Evolutionary conservation across 2,329 filamentous ascomycete species (phyloP).

Genomic region (Penicillium sumatraense): DNA sequence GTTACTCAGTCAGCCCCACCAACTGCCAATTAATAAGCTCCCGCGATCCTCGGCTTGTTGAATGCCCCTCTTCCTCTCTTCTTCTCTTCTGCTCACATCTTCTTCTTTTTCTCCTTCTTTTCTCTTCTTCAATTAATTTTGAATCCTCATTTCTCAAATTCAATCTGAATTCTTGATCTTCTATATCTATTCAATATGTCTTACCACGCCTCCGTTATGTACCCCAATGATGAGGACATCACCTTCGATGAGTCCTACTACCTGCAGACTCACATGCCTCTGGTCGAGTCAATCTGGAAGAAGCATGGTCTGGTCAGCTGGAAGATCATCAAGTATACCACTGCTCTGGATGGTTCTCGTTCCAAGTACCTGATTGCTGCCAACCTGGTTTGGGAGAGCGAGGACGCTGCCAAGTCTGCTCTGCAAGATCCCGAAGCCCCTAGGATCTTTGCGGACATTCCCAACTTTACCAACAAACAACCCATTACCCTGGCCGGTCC

Average conservation of each 20-base stretch:
- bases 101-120: not conserved
- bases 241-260: conserved; percentile 30
- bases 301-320: conserved; percentile 20
- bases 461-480: conserved; percentile 29
- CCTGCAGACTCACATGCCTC: conserved; percentile 28
- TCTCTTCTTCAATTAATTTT: not conserved
- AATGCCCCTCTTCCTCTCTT: not conserved
- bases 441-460: conserved; percentile 23
- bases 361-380: conserved; percentile 22
- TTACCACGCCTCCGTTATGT: conserved; percentile 23
- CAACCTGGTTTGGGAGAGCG: conserved; percentile 23
- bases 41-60: not conserved
- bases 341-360: conserved; percentile 16
- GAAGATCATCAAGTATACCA: conserved; percentile 24
- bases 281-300: conserved; percentile 23
- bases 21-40: not conserved
- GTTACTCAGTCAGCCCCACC: no score
- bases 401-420: conserved; percentile 18
- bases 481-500: conserved; percentile 24
- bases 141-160: not conserved
- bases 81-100: not conserved
- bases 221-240: conserved; percentile 25
- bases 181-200: conserved; percentile 12
- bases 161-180: no score
- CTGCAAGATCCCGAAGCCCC: conserved; percentile 7